Percentiles rank a stretch among this genome's conserved stretches.
These are phyloP conservation scores for Papiliotrema terrestris DNA, from an alignment of 1,284 basidiomycete genomes.

Conservation along the genomic window DNA sequence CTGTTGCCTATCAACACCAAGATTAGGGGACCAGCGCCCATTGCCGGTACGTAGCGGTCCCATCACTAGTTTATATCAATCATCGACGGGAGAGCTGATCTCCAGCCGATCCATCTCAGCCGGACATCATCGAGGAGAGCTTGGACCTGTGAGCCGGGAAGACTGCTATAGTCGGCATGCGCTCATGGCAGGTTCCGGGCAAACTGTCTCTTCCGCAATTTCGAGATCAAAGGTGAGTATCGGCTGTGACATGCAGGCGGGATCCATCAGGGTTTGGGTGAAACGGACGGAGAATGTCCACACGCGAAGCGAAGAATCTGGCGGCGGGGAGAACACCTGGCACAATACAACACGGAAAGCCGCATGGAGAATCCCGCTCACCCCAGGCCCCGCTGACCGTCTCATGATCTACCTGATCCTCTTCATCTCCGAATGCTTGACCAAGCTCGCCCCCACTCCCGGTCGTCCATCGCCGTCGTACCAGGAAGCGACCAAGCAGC, in stretches of 20 bases:
- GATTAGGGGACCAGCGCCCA: slow-evolving; percentile 84
- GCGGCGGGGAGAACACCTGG: no score
- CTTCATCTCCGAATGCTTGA: slow-evolving; percentile 95
- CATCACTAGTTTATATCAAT: not conserved
- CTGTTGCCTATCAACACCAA: slow-evolving; percentile 88
- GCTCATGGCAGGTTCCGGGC: slow-evolving; percentile 72
- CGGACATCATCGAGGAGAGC: slow-evolving; percentile 94
- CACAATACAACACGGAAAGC: not conserved
- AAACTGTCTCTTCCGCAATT: slow-evolving; percentile 99
- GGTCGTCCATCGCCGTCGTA: slow-evolving; percentile 57
- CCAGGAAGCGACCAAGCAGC: slow-evolving; percentile 80
- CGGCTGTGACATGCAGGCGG: not conserved
- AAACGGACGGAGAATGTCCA: no score
- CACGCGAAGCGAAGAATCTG: no score
- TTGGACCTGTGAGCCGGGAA: slow-evolving; percentile 64
- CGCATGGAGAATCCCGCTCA: not conserved
- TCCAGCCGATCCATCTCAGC: slow-evolving; percentile 66
- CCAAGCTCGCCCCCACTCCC: slow-evolving; percentile 66
- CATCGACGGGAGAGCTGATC: not conserved
- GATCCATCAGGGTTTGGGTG: no score
- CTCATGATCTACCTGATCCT: slow-evolving; percentile 96
- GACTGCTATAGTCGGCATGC: not conserved
- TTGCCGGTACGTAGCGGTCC: slow-evolving; percentile 53
- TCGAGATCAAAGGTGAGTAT: slow-evolving; percentile 85
- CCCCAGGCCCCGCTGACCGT: slow-evolving; percentile 77